A percentile compares a stretch with the other conserved stretches of the same genome.
Evolutionary conservation across 768 basidiomycete species (phyloP).

Genomic region (Tulasnella calospora): DNA sequence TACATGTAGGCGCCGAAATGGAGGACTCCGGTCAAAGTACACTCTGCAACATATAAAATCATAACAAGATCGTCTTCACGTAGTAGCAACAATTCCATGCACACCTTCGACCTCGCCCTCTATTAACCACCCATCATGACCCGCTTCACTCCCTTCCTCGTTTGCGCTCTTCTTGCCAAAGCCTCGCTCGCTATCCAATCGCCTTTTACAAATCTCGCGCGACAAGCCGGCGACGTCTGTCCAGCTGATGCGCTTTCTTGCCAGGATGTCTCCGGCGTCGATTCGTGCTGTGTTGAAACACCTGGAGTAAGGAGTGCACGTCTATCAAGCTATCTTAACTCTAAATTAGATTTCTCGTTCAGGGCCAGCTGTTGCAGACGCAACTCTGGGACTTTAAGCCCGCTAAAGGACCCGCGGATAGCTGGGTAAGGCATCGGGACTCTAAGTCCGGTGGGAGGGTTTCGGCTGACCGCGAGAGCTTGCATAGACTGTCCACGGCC

Average conservation of each 20-base stretch:
- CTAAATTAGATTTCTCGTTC: not conserved
- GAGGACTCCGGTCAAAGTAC: not conserved
- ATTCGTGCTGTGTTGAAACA: conserved; percentile 58
- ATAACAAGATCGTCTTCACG: no score
- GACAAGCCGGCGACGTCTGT: not conserved
- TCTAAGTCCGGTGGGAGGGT: not conserved
- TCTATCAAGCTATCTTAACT: not conserved
- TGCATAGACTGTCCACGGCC: conserved; percentile 40
- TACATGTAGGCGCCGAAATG: not conserved
- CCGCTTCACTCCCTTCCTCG: not conserved
- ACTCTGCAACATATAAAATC: not conserved
- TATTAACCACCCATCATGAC: not conserved
- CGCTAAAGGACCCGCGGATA: conserved; percentile 55
- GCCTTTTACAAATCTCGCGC: not conserved
- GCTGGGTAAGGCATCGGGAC: conserved; percentile 49
- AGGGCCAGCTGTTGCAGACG: conserved; percentile 60
- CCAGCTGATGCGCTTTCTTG: not conserved
- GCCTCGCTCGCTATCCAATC: not conserved
- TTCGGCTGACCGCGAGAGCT: not conserved
- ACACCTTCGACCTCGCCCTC: not conserved
- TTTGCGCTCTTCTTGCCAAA: not conserved
- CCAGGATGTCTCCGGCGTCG: conserved; percentile 26
- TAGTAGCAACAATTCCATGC: no score
- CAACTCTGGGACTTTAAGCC: conserved; percentile 72
- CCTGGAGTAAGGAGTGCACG: conserved; percentile 53